A percentile compares a stretch with the other conserved stretches of the same genome.
Conservation (phyloP, 2,329 filamentous ascomycete genomes). For the Delphinella strobiligena region DNA sequence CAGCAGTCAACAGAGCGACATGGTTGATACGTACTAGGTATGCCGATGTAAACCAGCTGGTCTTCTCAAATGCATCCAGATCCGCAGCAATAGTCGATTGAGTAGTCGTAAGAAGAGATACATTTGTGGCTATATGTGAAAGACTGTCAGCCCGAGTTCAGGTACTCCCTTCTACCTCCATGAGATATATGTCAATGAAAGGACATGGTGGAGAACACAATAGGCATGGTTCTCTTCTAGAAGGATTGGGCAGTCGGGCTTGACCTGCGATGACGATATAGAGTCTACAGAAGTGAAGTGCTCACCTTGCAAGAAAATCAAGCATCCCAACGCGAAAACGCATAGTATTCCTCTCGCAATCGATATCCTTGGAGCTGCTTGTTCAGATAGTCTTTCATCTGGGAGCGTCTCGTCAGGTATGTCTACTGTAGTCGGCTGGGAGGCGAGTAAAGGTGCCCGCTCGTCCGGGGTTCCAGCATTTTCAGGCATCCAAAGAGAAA, state of each 20-base stretch:
- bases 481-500: not conserved
- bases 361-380: slow-evolving; percentile 7
- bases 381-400: slow-evolving; percentile 3
- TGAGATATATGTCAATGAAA: too few relatives aligned
- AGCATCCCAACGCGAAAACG: slow-evolving; percentile 14
- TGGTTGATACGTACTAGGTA: slow-evolving; percentile 44
- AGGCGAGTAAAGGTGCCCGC: slow-evolving; percentile 12
- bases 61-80: slow-evolving; percentile 58
- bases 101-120: slow-evolving; percentile 69
- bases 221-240: too few relatives aligned
- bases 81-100: slow-evolving; percentile 67
- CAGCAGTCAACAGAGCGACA: not conserved
- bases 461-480: slow-evolving; percentile 9
- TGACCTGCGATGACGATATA: not conserved
- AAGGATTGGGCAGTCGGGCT: not conserved
- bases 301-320: slow-evolving; percentile 22
- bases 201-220: too few relatives aligned
- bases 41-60: slow-evolving; percentile 70
- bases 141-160: not conserved
- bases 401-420: slow-evolving; percentile 9
- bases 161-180: too few relatives aligned
- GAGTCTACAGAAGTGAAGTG: not conserved
- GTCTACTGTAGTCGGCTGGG: slow-evolving; percentile 12
- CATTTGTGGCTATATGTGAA: slow-evolving; percentile 45
- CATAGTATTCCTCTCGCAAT: slow-evolving; percentile 6